Conservation (phyloP, 768 basidiomycete species). For the Leccinellum luteum region DNA sequence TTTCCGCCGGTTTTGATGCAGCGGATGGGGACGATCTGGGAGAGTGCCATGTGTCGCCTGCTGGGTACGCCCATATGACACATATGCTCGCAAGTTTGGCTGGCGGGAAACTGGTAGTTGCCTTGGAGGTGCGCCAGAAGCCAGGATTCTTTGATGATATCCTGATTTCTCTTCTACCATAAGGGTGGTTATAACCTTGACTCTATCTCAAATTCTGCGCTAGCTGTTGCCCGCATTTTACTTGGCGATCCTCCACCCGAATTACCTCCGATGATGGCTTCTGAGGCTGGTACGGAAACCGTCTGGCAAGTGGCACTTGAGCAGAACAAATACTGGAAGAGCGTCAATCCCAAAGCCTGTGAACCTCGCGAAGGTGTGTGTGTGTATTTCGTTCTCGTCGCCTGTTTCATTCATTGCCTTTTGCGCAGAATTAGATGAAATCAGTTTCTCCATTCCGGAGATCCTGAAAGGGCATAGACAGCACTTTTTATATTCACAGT, state of each 20-base stretch:
- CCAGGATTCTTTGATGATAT: not conserved
- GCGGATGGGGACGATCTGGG: constrained; percentile 91
- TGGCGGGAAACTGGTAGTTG: constrained; percentile 85
- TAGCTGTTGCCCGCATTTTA: constrained; percentile 86
- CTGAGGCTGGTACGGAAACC: constrained; percentile 82
- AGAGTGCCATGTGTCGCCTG: constrained; percentile 85
- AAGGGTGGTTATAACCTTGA: constrained; percentile 96
- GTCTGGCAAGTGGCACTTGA: constrained; percentile 84
- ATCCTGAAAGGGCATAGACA: constrained; percentile 89
- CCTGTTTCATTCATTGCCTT: not conserved
- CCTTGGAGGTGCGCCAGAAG: constrained; percentile 70
- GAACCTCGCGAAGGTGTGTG: constrained; percentile 83
- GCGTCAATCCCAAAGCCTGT: constrained; percentile 74
- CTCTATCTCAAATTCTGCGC: constrained; percentile 81
- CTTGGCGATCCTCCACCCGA: constrained; percentile 84
- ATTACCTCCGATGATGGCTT: constrained; percentile 69
- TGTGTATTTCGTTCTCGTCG: not conserved
- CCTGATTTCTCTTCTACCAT: constrained; percentile 3
- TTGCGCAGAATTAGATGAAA: constrained; percentile 54
- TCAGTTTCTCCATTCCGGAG: constrained; percentile 71
- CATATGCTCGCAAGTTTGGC: constrained; percentile 92
- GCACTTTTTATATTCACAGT: constrained; percentile 70
- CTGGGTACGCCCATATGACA: constrained; percentile 98
- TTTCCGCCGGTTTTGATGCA: constrained; percentile 98
- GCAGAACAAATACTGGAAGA: constrained; percentile 92